Base-by-base conservation (phyloP, 805 yeast genomes). In the baker's yeast (Saccharomyces cerevisiae) region DNA sequence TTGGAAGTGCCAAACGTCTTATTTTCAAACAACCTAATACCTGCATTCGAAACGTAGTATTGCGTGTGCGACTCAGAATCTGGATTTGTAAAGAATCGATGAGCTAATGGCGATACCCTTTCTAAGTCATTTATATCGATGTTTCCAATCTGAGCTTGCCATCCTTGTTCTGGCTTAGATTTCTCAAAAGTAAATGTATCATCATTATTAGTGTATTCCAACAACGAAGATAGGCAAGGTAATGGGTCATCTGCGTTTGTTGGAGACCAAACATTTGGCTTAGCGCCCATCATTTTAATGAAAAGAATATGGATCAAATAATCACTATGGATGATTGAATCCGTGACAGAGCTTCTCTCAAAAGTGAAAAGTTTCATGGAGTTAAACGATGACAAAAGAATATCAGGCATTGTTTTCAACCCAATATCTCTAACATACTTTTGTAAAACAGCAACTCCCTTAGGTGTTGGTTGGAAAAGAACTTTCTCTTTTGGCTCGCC, bases 401-500 rank as follows among this genome's bases (percentile, higher is more conserved):
- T 75, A 0, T 66, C 62, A 0, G 84, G 84, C 27, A 71, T 61
- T 14, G 68, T 68, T 48, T 70, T 74, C 49, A 83, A 67, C 0
- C 90, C 95, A 49, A 77, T 68, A 46, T 73, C 78, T 51, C 75
- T 72, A 57, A 85, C 82, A 65, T 84, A 89, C 17, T 75, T 72
- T 50, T 80, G 81, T 1, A 91, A 68, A 0, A 89, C 63, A 0
- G 89, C 83, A 6, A 89, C 82, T 1, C 97, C 98, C 64, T 92
- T 92, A 0, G 97, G 90, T 0, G 97, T 89, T 3, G 96, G 96
- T 65, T 92, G 97, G 29, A 89, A 64, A 2, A 73, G 56, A 0
- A 75, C 71, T 3, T 70, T 72, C 0, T 63, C 70, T 51, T 77
- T 77, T 5, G 83, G 76, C 46, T 66, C 70, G 13, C 65, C 58